phyloP scores from a whole-genome alignment of 164 flowering plant species.

The Stephania cephalantha region DNA sequence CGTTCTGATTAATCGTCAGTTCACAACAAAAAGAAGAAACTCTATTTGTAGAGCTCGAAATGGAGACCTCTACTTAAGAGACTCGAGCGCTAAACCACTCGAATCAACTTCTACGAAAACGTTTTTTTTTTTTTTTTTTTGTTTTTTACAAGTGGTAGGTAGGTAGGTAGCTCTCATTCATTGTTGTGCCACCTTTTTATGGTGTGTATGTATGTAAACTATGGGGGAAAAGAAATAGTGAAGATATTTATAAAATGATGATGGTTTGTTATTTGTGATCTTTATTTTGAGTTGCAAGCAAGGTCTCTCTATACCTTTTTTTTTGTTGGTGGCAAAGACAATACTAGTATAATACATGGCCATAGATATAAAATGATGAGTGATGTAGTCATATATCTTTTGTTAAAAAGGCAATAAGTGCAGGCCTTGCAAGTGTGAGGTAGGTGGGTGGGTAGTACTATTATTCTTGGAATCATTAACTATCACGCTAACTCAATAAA shows the following conservation, averaged over 20 bases:
- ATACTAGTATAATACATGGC: too few species aligned
- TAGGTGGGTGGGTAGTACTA: too few species aligned
- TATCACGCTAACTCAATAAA: too few species aligned
- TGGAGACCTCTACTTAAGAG: too few species aligned
- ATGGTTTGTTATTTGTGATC: constrained; percentile 4
- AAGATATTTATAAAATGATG: neutral
- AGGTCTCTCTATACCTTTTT: neutral
- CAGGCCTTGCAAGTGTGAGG: too few species aligned
- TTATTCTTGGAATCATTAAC: neutral
- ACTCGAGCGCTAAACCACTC: too few species aligned
- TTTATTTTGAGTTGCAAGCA: neutral
- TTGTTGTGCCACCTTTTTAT: neutral
- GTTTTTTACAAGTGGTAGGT: neutral
- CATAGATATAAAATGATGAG: too few species aligned
- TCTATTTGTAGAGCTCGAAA: too few species aligned
- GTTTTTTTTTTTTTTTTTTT: neutral
- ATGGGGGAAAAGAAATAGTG: constrained; percentile 1
- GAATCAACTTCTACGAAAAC: too few species aligned
- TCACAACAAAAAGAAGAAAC: too few species aligned
- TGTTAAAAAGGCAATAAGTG: too few species aligned
- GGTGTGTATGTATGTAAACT: constrained; percentile 3
- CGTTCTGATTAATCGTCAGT: neutral
- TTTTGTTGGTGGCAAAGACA: neutral
- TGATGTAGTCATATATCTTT: too few species aligned
- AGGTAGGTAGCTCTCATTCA: neutral